Conservation (phyloP, 768 basidiomycete genomes). For the Collybia nuda region DNA sequence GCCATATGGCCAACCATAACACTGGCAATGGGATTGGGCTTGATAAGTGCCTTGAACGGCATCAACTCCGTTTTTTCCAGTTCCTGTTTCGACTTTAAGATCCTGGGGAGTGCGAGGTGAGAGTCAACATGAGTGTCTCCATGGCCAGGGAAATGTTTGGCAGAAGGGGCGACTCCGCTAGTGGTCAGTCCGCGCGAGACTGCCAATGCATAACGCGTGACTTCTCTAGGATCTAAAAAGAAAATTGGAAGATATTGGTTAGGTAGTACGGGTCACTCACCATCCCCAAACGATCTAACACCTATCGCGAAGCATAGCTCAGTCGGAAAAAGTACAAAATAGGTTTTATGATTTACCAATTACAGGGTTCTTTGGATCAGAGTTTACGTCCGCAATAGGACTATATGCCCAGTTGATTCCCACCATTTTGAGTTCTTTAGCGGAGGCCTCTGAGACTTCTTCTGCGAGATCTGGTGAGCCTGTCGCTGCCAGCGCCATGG, state of each 20-base stretch:
- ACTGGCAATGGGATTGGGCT: slow-evolving; percentile 38
- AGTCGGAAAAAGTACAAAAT: not conserved
- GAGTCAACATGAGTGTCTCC: slow-evolving; percentile 75
- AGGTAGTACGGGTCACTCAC: slow-evolving; percentile 32
- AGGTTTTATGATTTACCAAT: slow-evolving; percentile 46
- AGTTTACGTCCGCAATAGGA: slow-evolving; percentile 73
- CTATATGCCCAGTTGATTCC: slow-evolving; percentile 75
- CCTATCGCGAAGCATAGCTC: slow-evolving; percentile 32
- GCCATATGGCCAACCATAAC: slow-evolving; percentile 80
- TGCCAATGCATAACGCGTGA: slow-evolving; percentile 46
- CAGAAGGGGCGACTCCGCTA: slow-evolving; percentile 55
- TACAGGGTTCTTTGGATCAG: slow-evolving; percentile 67
- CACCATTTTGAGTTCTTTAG: slow-evolving; percentile 52
- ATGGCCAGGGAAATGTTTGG: slow-evolving; percentile 76
- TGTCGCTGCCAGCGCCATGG: slow-evolving; percentile 69
- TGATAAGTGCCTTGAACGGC: slow-evolving; percentile 53
- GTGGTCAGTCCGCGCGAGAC: slow-evolving; percentile 47
- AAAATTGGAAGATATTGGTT: not conserved
- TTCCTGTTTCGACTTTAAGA: slow-evolving; percentile 45
- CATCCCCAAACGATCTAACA: slow-evolving; percentile 70
- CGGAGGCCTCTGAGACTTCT: slow-evolving; percentile 47
- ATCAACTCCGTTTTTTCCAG: slow-evolving; percentile 51
- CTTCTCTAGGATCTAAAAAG: slow-evolving; percentile 51
- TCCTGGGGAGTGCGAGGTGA: slow-evolving; percentile 63
- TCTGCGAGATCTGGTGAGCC: slow-evolving; percentile 43